Conservation (phyloP, 2,329 filamentous ascomycete genomes). For the Talaromyces sp. region DNA sequence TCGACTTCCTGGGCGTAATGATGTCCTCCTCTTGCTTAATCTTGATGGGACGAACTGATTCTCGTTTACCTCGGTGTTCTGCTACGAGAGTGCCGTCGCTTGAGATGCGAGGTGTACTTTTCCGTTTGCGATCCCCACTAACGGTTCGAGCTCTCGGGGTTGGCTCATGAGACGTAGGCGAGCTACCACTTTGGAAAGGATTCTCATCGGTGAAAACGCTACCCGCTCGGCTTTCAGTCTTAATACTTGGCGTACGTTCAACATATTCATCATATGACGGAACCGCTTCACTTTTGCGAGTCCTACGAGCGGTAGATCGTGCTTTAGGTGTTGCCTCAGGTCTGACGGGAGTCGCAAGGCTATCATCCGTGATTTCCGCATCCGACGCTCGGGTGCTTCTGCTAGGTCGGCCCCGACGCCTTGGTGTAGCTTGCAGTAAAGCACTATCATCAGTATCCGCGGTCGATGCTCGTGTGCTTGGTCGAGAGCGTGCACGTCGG, state of each 20-base stretch:
- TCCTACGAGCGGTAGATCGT: conserved; percentile 50
- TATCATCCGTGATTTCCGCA: conserved; percentile 32
- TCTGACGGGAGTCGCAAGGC: conserved; percentile 34
- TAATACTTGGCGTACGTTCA: conserved; percentile 35
- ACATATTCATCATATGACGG: conserved; percentile 38
- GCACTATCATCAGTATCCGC: conserved; percentile 35
- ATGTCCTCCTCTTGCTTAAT: conserved; percentile 52
- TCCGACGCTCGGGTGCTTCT: conserved; percentile 32
- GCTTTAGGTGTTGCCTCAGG: conserved; percentile 33
- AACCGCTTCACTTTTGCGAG: conserved; percentile 47
- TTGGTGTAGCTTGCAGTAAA: conserved; percentile 27
- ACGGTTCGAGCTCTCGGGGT: conserved; percentile 38
- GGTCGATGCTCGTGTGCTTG: conserved; percentile 46
- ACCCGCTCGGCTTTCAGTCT: conserved; percentile 48
- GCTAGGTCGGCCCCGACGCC: conserved; percentile 32
- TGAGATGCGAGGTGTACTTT: conserved; percentile 48
- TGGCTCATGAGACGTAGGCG: conserved; percentile 54
- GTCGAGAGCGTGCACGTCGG: conserved; percentile 51
- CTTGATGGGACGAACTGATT: conserved; percentile 32
- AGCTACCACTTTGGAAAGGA: conserved; percentile 84
- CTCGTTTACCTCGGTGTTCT: conserved; percentile 30
- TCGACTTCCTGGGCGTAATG: conserved; percentile 54
- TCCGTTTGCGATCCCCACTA: conserved; percentile 46
- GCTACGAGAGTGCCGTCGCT: conserved; percentile 27
- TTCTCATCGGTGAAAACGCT: conserved; percentile 85